Percentiles rank a stretch among this genome's conserved stretches.
phyloP scores from a whole-genome alignment of 2,329 filamentous ascomycete species.

The Didymella glomerata region DNA sequence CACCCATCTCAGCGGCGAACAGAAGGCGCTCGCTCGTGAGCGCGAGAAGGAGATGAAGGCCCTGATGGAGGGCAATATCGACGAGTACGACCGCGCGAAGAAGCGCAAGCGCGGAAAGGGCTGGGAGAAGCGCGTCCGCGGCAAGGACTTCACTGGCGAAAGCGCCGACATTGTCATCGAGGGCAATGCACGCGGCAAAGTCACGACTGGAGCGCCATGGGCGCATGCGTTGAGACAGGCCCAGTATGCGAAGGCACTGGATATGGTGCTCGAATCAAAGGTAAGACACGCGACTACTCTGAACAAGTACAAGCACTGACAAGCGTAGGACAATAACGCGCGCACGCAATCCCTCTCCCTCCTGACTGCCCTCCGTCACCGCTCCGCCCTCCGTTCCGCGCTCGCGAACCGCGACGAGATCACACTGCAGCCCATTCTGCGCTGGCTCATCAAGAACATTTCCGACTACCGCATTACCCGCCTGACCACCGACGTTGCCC shows the following conservation, averaged over 20 bases:
- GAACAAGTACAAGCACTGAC: constrained; percentile 16
- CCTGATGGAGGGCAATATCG: constrained; percentile 78
- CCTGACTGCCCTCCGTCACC: constrained; percentile 84
- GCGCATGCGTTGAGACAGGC: constrained; percentile 82
- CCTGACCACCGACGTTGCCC: constrained; percentile 82
- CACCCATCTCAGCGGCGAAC: constrained; percentile 84
- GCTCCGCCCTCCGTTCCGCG: constrained; percentile 82
- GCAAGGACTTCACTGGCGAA: constrained; percentile 83
- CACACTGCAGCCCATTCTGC: constrained; percentile 80
- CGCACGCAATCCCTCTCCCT: constrained; percentile 70
- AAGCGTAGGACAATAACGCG: constrained; percentile 37
- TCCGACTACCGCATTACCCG: constrained; percentile 81
- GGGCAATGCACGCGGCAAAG: constrained; percentile 70
- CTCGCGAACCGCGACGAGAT: constrained; percentile 82
- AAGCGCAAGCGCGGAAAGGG: constrained; percentile 68
- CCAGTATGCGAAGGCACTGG: constrained; percentile 78
- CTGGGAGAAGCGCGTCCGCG: constrained; percentile 69
- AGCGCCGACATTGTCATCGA: constrained; percentile 89
- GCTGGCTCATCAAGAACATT: constrained; percentile 83
- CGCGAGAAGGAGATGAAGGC: constrained; percentile 86
- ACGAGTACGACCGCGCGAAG: constrained; percentile 77
- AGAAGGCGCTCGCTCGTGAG: constrained; percentile 78
- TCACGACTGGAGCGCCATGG: constrained; percentile 76
- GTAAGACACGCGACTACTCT: constrained; percentile 31
- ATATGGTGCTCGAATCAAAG: constrained; percentile 70